Base-by-base conservation (phyloP, 768 basidiomycete genomes). In the Boletus sp. region DNA sequence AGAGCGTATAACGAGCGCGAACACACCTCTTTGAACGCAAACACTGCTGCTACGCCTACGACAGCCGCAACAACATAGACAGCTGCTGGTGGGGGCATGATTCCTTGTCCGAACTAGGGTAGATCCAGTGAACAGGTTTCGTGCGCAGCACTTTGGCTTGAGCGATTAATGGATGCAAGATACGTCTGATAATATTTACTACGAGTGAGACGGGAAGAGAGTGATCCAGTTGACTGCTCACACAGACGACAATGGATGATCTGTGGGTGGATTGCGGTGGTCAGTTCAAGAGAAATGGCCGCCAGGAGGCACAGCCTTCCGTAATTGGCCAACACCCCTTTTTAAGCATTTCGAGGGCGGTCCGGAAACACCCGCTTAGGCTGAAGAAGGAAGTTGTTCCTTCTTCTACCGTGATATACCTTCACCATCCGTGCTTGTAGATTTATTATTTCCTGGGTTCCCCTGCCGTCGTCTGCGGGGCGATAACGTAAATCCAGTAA, bases 1-100 rank as follows among this genome's bases (percentile, higher is more conserved):
- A 47, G 42, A 25, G 33, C 13, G 23, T 14, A 21, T 7, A 3
- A 46, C 10, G 21, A 17, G 40, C 35, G 34, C 35, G 21, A 29
- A 66, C 75, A 39, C 50, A 84, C 84, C 77, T 85, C 79, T 60
- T 83, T 80, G 70, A 87, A 83, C 1, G 76, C 82, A 38, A 78
- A n/a, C 1, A 65, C 74, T 19, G 76, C 82, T 33, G 79, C 83
- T 23, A 80, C 71, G 3, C 77, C 71, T 15, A 75, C 76, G 23
- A 84, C 62, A n/a, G 78, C 73, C 8, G 77, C 82, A 25, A 78
- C 68, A 48, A 83, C 76, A 53, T 80, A 80, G 10, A 82, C 76
- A 10, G 72, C 79, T 52, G 61, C 70, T 30, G 64, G 69, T 11
- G 70, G 66, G 19, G 67, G 44, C 69, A 72, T 70, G 8, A 27